Percentiles rank a stretch among this genome's conserved stretches.
phyloP scores from a whole-genome alignment of 805 yeast species.

The Metschnikowia drakensbergensis region DNA sequence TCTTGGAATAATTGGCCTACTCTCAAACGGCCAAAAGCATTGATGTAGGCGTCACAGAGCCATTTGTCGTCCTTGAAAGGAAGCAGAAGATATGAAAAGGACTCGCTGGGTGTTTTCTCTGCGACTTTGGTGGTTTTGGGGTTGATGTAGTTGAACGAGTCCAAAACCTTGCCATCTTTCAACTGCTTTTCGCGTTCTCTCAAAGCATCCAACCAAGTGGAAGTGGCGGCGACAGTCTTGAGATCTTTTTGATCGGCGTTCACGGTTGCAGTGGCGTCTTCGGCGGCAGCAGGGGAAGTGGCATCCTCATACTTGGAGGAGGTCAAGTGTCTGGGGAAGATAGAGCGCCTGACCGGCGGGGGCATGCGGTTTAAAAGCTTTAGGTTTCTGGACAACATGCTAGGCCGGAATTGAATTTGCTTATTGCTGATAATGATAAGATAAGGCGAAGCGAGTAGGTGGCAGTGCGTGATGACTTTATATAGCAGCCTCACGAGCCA shows the following conservation, averaged over 20 bases:
- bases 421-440: not conserved
- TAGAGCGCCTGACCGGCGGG: not conserved
- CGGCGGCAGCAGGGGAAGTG: constrained; percentile 53
- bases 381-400: not conserved
- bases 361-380: not conserved
- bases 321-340: not conserved
- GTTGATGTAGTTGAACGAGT: constrained; percentile 65
- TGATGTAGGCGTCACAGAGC: constrained; percentile 82
- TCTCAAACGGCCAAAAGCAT: constrained; percentile 86
- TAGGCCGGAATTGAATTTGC: not conserved
- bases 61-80: constrained; percentile 83
- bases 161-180: constrained; percentile 69
- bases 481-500: not conserved
- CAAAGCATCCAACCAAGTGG: constrained; percentile 86
- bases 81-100: constrained; percentile 62
- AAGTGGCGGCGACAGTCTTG: constrained; percentile 41
- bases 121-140: constrained; percentile 67
- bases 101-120: constrained; percentile 74
- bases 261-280: constrained; percentile 72
- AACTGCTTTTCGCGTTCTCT: constrained; percentile 66
- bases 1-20: constrained; percentile 94
- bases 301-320: constrained; percentile 27
- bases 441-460: not conserved
- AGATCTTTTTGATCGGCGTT: constrained; percentile 57
- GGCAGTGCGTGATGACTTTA: constrained; percentile 1